Percentiles rank a stretch among this genome's conserved stretches.
These are phyloP conservation scores for Aspergillus steynii DNA, from an alignment of 495 filamentous ascomycete genomes.

Conservation along the genomic window DNA sequence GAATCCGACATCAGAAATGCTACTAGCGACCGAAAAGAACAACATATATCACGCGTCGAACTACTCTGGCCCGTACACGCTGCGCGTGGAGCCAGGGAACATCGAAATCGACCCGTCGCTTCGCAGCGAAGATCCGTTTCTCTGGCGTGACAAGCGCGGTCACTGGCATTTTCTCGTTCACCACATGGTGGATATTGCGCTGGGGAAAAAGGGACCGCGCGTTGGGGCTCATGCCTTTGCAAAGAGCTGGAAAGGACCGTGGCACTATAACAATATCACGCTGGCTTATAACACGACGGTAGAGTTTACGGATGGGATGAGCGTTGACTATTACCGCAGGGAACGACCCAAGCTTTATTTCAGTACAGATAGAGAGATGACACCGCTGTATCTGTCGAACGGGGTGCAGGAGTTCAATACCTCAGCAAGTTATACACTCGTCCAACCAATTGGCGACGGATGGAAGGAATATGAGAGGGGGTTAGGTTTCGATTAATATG, in stretches of 20 bases:
- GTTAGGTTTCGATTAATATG: neutral
- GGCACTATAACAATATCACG: constrained; percentile 36
- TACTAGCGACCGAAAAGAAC: constrained; percentile 9
- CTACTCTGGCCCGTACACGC: constrained; percentile 20
- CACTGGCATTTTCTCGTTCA: constrained; percentile 42
- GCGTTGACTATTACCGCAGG: constrained; percentile 30
- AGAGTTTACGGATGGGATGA: constrained; percentile 33
- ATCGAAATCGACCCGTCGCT: constrained; percentile 10
- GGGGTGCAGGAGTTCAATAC: constrained; percentile 33
- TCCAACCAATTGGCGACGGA: constrained; percentile 25
- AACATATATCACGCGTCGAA: constrained; percentile 11
- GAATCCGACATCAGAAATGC: constrained; percentile 5
- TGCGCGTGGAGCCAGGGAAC: constrained; percentile 13
- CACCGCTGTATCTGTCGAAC: constrained; percentile 36
- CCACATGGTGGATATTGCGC: constrained; percentile 32
- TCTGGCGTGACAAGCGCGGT: constrained; percentile 43
- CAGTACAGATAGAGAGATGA: constrained; percentile 40
- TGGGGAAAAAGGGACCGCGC: constrained; percentile 29
- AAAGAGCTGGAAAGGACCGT: constrained; percentile 33
- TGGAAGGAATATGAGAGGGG: constrained; percentile 8
- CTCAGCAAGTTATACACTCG: constrained; percentile 27
- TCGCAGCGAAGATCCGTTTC: constrained; percentile 38
- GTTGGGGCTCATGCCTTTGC: constrained; percentile 40
- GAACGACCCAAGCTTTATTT: constrained; percentile 43
- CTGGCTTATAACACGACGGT: constrained; percentile 38